These are phyloP conservation scores for Melampsora medusae DNA, from an alignment of 1,284 basidiomycete species.

Conservation along the genomic window DNA sequence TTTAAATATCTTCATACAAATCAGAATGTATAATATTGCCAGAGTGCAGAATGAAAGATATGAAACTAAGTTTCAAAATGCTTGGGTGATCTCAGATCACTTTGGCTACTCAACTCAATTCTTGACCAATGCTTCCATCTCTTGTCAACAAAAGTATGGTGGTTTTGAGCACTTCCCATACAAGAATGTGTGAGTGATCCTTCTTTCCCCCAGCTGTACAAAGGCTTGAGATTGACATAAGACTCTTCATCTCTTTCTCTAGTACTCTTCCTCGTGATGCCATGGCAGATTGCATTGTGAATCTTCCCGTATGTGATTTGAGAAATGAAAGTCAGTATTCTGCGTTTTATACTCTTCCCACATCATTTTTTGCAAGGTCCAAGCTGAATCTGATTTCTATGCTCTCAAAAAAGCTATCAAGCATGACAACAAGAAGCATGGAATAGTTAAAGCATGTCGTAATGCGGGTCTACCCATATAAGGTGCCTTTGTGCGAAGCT, in stretches of 20 bases:
- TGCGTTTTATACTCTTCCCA: not conserved
- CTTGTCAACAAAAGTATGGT: conserved; percentile 42
- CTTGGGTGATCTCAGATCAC: conserved; percentile 31
- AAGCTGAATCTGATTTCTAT: not conserved
- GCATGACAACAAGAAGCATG: conserved; percentile 25
- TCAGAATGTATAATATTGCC: conserved; percentile 43
- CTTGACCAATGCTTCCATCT: conserved; percentile 39
- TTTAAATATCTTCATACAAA: not conserved
- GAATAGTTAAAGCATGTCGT: conserved; percentile 30
- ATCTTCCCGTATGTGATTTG: conserved; percentile 43
- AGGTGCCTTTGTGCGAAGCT: too few relatives aligned
- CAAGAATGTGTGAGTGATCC: conserved; percentile 23
- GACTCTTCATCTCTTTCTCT: not conserved
- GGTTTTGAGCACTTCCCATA: conserved; percentile 43
- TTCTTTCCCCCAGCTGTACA: not conserved
- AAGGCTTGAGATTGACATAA: not conserved
- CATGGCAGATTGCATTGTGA: conserved; percentile 40
- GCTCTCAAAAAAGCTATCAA: conserved; percentile 16
- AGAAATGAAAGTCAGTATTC: conserved; percentile 36
- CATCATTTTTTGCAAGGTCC: not conserved
- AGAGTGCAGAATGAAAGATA: conserved; percentile 34
- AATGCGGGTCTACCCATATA: conserved; percentile 34
- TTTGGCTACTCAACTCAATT: conserved; percentile 44
- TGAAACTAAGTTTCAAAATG: conserved; percentile 20
- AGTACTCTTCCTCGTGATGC: conserved; percentile 41